These are phyloP conservation scores for Botrytis galanthina DNA, from an alignment of 2,329 filamentous ascomycete species.

Conservation along the genomic window DNA sequence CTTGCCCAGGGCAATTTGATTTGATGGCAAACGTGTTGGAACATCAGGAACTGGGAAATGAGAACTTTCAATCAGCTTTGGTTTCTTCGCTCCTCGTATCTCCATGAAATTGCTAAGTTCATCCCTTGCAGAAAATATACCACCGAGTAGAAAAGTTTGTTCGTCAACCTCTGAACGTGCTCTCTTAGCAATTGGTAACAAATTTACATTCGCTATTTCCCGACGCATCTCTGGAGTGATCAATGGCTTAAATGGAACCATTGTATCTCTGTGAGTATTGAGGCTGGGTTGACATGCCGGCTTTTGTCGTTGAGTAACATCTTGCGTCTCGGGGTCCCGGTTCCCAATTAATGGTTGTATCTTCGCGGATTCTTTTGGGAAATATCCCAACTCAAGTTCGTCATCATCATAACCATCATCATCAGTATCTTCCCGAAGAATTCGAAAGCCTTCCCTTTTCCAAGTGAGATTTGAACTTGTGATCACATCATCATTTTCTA, in stretches of 20 bases:
- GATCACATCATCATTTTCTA: constrained; percentile 34
- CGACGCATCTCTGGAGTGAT: not conserved
- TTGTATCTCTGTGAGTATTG: not conserved
- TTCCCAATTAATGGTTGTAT: constrained; percentile 44
- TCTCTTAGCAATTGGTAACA: constrained; percentile 19
- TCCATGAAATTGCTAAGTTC: constrained; percentile 52
- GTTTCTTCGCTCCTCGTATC: constrained; percentile 42
- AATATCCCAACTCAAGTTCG: constrained; percentile 37
- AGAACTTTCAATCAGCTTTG: constrained; percentile 33
- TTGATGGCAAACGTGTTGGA: not conserved
- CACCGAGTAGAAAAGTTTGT: constrained; percentile 21
- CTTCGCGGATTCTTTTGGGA: constrained; percentile 33
- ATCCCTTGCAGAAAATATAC: constrained; percentile 42
- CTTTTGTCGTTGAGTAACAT: constrained; percentile 10
- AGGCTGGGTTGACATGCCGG: not conserved
- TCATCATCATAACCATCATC: constrained; percentile 42
- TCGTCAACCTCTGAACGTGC: constrained; percentile 28
- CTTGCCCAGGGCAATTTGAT: too few relatives aligned
- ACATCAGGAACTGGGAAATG: constrained; percentile 31
- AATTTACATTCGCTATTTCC: not conserved
- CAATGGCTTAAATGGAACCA: not conserved
- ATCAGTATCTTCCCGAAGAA: constrained; percentile 41
- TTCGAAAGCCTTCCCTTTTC: constrained; percentile 48
- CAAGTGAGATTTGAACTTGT: constrained; percentile 45
- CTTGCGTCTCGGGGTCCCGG: constrained; percentile 36